Percentiles rank a stretch among this genome's conserved stretches.
Evolutionary conservation across 164 flowering plant genomes (phyloP).

Genomic region (Dillenia suffruticosa): DNA sequence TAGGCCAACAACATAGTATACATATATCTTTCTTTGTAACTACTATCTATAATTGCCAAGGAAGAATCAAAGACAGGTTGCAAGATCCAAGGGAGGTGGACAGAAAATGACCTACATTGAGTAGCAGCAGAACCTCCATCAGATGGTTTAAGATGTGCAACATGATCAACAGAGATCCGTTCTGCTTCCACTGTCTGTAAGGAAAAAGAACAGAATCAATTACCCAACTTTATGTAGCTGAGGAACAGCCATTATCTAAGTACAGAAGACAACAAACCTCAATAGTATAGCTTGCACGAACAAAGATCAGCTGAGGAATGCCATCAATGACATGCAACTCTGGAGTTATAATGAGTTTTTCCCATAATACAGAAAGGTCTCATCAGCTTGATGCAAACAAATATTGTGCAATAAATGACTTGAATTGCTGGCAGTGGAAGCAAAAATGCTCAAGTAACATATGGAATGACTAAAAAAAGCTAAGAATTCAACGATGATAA

Average conservation of each 20-base stretch:
- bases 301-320: conserved; percentile 91
- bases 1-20: too few species aligned
- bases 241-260: not conserved
- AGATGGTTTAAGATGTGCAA: conserved; percentile 97
- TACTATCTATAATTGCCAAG: not conserved
- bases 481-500: too few species aligned
- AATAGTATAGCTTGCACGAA: conserved; percentile 80
- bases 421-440: too few species aligned
- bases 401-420: too few species aligned
- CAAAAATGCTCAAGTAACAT: too few species aligned
- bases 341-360: conserved; percentile 24
- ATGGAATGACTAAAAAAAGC: too few species aligned
- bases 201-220: conserved; percentile 10
- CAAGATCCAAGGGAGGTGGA: not conserved
- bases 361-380: conserved; percentile 9
- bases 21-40: too few species aligned
- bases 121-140: conserved; percentile 99
- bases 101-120: conserved; percentile 48
- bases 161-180: conserved; percentile 95
- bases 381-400: too few species aligned
- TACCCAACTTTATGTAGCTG: not conserved
- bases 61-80: not conserved
- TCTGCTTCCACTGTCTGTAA: conserved; percentile 95
- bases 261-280: conserved; percentile 50
- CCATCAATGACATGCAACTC: conserved; percentile 98